Percentiles rank a stretch among this genome's conserved stretches.
These are phyloP conservation scores for Auxenochlorella pyrenoidosa DNA, from an alignment of 139 green algal genomes.

Conservation along the genomic window DNA sequence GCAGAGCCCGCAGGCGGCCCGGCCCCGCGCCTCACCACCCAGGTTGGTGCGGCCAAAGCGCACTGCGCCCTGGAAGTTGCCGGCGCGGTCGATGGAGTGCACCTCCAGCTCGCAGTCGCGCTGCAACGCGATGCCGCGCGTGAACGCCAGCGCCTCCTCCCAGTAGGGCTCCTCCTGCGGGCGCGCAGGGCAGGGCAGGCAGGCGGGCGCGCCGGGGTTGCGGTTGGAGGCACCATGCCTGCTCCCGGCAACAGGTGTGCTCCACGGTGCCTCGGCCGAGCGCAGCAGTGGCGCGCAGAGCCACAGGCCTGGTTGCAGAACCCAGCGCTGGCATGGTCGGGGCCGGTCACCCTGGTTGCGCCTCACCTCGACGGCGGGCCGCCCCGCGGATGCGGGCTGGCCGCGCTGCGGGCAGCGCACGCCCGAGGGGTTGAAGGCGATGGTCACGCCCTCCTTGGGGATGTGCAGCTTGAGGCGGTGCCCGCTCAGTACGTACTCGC, in stretches of 20 bases:
- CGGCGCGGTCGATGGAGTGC: slow-evolving; percentile 83
- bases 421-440: slow-evolving; percentile 90
- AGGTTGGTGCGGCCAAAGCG: slow-evolving; percentile 31
- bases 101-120: slow-evolving; percentile 82
- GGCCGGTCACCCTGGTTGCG: too few relatives aligned
- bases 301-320: too few relatives aligned
- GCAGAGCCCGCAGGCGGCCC: too few relatives aligned
- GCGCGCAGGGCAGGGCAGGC: background rate
- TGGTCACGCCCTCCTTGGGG: slow-evolving; percentile 87
- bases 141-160: slow-evolving; percentile 87
- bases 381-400: slow-evolving; percentile 50
- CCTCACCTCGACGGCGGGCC: slow-evolving; percentile 50
- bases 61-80: slow-evolving; percentile 94
- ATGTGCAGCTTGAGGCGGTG: slow-evolving; percentile 87
- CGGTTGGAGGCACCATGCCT: too few relatives aligned
- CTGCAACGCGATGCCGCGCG: slow-evolving; percentile 78
- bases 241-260: too few relatives aligned
- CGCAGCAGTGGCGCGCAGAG: background rate
- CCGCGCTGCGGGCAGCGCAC: slow-evolving; percentile 70
- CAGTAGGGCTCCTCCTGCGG: slow-evolving; percentile 81
- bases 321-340: too few relatives aligned
- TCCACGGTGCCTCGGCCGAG: too few relatives aligned
- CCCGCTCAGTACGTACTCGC: slow-evolving; percentile 89
- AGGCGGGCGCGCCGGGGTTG: too few relatives aligned
- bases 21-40: background rate